These are phyloP conservation scores for Agapanthus africanus DNA, from an alignment of 106 monocot genomes.

Conservation along the genomic window DNA sequence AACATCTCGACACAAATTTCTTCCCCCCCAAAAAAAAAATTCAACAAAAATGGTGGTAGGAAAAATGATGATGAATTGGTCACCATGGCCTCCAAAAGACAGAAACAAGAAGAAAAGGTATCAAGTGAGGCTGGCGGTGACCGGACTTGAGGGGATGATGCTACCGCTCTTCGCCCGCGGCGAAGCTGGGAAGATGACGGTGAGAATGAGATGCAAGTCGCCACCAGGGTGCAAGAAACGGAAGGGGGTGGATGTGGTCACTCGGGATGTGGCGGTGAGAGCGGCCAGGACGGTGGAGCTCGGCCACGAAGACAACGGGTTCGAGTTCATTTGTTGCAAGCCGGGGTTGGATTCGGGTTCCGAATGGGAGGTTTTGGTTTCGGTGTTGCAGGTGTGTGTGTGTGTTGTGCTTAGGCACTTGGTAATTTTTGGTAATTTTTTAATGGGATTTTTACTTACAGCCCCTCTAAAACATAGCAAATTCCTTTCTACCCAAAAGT, in stretches of 20 bases:
- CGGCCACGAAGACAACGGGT: conserved; percentile 4
- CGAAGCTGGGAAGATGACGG: conserved; percentile 4
- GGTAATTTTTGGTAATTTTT: too few species aligned
- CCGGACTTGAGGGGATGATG: conserved; percentile 29
- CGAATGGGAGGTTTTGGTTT: conserved; percentile 26
- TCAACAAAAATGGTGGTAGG: conserved; percentile 23
- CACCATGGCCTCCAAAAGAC: conserved; percentile 17
- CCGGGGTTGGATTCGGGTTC: not conserved
- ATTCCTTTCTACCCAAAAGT: too few species aligned
- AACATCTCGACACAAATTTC: too few species aligned
- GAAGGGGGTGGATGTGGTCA: not conserved
- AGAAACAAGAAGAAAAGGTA: conserved; percentile 12
- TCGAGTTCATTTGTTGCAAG: conserved; percentile 11
- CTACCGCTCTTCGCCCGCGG: not conserved
- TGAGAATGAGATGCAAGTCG: conserved; percentile 28
- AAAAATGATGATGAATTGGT: conserved; percentile 27
- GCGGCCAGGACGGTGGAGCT: conserved; percentile 14
- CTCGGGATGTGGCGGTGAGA: conserved; percentile 5
- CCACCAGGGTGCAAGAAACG: conserved; percentile 11
- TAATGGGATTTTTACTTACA: too few species aligned
- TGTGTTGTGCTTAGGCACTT: not conserved
- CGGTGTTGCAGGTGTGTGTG: conserved; percentile 19
- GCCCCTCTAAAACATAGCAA: too few species aligned
- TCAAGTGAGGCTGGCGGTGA: conserved; percentile 19
- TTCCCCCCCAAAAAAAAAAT: too few species aligned